phyloP scores from a whole-genome alignment of 257 asterid genomes.

The Craterostigma plantagineum region DNA sequence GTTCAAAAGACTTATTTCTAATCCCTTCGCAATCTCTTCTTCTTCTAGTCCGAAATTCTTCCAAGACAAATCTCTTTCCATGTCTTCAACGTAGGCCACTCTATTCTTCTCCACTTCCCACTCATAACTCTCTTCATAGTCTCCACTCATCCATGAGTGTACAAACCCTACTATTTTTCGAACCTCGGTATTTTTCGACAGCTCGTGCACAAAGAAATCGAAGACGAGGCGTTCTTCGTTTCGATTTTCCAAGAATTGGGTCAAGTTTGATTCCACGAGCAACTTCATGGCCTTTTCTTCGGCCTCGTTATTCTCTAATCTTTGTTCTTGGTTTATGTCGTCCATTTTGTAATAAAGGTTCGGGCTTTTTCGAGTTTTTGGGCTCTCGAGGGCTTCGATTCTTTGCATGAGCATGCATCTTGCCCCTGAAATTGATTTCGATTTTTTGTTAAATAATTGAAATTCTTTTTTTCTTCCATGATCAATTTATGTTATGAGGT shows the following conservation, averaged over 20 bases:
- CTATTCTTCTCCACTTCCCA: slow-evolving; percentile 32
- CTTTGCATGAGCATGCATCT: slow-evolving; percentile 17
- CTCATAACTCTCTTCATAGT: slow-evolving; percentile 20
- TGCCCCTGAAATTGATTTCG: slow-evolving; percentile 10
- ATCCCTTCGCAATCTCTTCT: slow-evolving; percentile 21
- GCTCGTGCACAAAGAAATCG: slow-evolving; percentile 36
- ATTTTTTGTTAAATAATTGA: not conserved
- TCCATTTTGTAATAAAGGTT: not conserved
- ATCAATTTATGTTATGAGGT: not conserved
- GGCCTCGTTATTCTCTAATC: not conserved
- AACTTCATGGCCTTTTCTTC: slow-evolving; percentile 25
- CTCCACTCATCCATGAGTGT: slow-evolving; percentile 29
- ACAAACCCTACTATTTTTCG: slow-evolving; percentile 19
- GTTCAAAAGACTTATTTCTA: slow-evolving; percentile 14
- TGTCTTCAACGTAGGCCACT: slow-evolving; percentile 28
- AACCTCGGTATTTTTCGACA: slow-evolving; percentile 10
- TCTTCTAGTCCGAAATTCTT: slow-evolving; percentile 24
- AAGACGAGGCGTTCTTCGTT: slow-evolving; percentile 11
- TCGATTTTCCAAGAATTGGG: slow-evolving; percentile 6
- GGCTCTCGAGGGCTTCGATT: slow-evolving; percentile 11
- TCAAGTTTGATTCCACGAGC: slow-evolving; percentile 1
- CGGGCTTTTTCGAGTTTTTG: not conserved
- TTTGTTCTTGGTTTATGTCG: not conserved
- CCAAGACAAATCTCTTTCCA: slow-evolving; percentile 51
- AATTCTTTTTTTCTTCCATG: not conserved